Percentiles rank a stretch among this genome's conserved stretches.
Evolutionary conservation across 2,329 filamentous ascomycete species (phyloP).

Genomic region (Aspergillus puulaauensis): DNA sequence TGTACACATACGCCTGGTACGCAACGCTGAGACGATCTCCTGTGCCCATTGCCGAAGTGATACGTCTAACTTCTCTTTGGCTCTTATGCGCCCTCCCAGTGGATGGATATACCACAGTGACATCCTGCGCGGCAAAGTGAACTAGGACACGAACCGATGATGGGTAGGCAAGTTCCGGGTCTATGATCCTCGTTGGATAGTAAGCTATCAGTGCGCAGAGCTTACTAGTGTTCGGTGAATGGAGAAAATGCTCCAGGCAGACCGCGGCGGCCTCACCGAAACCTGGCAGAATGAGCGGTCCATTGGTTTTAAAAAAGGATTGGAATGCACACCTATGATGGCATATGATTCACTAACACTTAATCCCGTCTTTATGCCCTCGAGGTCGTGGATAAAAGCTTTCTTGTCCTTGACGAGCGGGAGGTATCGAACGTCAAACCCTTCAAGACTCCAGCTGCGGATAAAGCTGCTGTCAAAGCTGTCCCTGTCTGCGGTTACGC

Average conservation of each 20-base stretch:
- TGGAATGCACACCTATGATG: neutral
- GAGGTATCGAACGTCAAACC: neutral
- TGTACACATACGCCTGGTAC: neutral
- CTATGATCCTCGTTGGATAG: conserved; percentile 6
- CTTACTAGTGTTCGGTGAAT: conserved; percentile 3
- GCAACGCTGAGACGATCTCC: neutral
- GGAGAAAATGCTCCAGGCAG: conserved; percentile 21
- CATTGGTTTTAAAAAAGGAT: neutral
- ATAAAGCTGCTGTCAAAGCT: neutral
- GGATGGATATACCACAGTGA: neutral
- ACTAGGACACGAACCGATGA: neutral
- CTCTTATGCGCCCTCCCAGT: neutral
- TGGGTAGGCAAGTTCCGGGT: neutral
- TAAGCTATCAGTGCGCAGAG: conserved; percentile 7
- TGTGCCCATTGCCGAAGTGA: neutral
- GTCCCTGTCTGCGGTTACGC: neutral
- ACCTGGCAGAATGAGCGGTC: conserved; percentile 15
- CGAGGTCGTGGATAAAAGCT: neutral
- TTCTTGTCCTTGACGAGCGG: neutral
- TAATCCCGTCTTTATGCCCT: neutral
- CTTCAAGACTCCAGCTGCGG: neutral
- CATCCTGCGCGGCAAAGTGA: neutral
- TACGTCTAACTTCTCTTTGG: neutral
- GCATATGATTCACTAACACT: conserved; percentile 3
- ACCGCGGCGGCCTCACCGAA: conserved; percentile 33